Conservation (phyloP, 1,139 yeast species). For the Scheffersomyces stambukii region DNA sequence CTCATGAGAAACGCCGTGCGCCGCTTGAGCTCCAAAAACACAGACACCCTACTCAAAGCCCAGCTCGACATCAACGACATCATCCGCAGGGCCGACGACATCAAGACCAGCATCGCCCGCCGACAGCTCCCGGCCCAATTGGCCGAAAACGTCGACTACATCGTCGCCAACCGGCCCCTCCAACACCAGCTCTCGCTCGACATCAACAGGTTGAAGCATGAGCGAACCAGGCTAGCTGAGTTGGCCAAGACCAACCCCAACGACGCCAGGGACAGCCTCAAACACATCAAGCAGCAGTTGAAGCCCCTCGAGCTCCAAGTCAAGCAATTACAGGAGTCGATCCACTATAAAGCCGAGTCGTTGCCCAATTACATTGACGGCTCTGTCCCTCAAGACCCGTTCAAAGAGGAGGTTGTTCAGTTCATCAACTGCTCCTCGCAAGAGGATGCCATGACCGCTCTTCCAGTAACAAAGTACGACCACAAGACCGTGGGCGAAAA, state of each 20-base stretch:
- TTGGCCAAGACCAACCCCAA: constrained; percentile 13
- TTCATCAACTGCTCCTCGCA: constrained; percentile 43
- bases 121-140: constrained; percentile 35
- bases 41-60: constrained; percentile 13
- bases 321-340: constrained; percentile 19
- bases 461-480: constrained; percentile 33
- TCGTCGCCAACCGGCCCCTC: constrained; percentile 21
- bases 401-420: constrained; percentile 35
- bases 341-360: constrained; percentile 41
- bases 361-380: constrained; percentile 69
- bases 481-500: constrained; percentile 66
- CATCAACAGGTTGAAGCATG: constrained; percentile 25
- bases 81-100: constrained; percentile 30
- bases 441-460: constrained; percentile 16
- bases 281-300: constrained; percentile 30
- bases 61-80: constrained; percentile 45
- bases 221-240: constrained; percentile 26
- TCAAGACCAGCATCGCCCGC: constrained; percentile 42
- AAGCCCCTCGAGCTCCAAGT: constrained; percentile 30
- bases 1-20: no score
- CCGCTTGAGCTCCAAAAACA: no score
- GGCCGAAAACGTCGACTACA: constrained; percentile 27
- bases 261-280: constrained; percentile 19
- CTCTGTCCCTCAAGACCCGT: constrained; percentile 43
- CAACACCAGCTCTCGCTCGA: constrained; percentile 19